Evolutionary conservation across 352 stramenopile genomes (phyloP).

Genomic region (Thalassiosira sp.): DNA sequence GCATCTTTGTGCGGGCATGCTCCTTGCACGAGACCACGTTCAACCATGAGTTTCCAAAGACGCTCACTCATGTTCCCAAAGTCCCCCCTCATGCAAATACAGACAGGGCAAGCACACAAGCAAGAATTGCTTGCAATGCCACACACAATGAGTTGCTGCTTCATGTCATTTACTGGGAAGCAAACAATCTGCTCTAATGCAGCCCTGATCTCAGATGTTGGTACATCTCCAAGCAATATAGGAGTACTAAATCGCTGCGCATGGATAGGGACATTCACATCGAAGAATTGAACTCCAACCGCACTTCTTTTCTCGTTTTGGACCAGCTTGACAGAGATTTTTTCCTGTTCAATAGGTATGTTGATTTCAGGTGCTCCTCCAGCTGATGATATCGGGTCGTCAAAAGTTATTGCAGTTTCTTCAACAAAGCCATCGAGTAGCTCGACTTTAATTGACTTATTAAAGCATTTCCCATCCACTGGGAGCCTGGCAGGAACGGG

Average conservation of each 20-base stretch:
- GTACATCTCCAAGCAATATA: background rate
- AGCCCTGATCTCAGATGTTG: background rate
- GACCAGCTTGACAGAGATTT: background rate
- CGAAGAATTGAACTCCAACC: constrained; percentile 13
- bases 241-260: constrained; percentile 6
- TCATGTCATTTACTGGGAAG: constrained; percentile 3
- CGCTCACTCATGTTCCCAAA: constrained; percentile 15
- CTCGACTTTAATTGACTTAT: background rate
- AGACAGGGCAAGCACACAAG: constrained; percentile 6
- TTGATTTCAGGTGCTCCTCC: background rate
- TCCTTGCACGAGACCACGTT: background rate
- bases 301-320: background rate
- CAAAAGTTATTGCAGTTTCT: background rate
- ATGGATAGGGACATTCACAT: background rate
- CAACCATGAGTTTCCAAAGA: background rate
- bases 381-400: background rate
- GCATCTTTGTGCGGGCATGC: constrained; percentile 9
- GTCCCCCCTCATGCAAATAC: background rate
- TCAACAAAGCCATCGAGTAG: background rate
- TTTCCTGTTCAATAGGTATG: background rate
- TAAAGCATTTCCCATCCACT: background rate
- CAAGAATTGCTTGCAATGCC: background rate
- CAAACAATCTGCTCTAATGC: constrained; percentile 10
- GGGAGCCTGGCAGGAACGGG: background rate
- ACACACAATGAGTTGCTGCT: background rate